These are phyloP conservation scores for Gnaphalium uliginosum DNA, from an alignment of 129 eudicot species.

Conservation along the genomic window DNA sequence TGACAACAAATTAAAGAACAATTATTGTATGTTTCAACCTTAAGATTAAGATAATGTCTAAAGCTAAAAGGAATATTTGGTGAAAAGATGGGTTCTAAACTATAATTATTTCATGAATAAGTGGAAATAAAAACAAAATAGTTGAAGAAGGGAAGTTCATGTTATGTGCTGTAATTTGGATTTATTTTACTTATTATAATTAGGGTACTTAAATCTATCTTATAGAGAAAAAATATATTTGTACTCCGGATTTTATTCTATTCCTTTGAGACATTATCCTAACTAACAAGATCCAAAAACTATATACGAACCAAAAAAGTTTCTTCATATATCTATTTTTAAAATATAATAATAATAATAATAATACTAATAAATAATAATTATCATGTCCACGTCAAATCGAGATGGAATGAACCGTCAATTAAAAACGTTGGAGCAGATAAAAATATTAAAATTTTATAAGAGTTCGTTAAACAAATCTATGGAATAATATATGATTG, in stretches of 20 bases:
- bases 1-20: conserved; percentile 21
- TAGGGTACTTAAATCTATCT: background rate
- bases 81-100: conserved; percentile 16
- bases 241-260: background rate
- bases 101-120: conserved; percentile 19
- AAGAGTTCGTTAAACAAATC: conserved; percentile 6
- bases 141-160: conserved; percentile 14
- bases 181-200: conserved; percentile 16
- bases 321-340: no score
- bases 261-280: background rate
- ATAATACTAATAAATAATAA: no score
- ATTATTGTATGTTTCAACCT: conserved; percentile 3
- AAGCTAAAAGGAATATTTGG: conserved; percentile 31
- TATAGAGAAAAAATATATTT: background rate
- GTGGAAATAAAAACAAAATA: conserved; percentile 25
- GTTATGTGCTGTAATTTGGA: conserved; percentile 23
- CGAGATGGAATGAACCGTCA: no score
- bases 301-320: no score
- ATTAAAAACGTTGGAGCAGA: no score
- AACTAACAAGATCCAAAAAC: background rate
- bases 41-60: conserved; percentile 25
- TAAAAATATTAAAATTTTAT: background rate
- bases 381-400: no score
- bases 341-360: no score
- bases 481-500: no score